Percentiles rank a stretch among this genome's conserved stretches.
phyloP scores from a whole-genome alignment of 345 rosid genomes.

The Garcia nutans region DNA sequence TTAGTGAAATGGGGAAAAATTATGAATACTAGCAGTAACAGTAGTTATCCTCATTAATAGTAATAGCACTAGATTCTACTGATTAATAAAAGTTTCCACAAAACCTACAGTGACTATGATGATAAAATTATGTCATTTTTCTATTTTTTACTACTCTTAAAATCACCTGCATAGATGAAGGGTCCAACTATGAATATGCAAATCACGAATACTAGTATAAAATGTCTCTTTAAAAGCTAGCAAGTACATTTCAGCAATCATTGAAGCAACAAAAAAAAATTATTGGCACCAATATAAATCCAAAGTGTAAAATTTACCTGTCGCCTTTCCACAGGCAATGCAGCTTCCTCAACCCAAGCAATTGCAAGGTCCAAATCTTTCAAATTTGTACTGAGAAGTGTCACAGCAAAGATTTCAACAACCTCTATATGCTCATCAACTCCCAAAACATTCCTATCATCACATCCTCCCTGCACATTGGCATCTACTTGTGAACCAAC shows the following conservation, averaged over 20 bases:
- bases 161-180: background rate
- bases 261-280: background rate
- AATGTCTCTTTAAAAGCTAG: background rate
- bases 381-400: conserved; percentile 53
- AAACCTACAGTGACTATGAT: background rate
- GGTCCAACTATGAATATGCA: background rate
- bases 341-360: conserved; percentile 81
- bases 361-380: conserved; percentile 57
- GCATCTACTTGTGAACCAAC: conserved; percentile 28
- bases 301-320: conserved; percentile 44
- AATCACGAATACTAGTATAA: too few species aligned
- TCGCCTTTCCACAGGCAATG: conserved; percentile 67
- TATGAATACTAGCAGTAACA: too few species aligned
- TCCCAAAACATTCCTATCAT: conserved; percentile 37
- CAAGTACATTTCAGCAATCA: background rate
- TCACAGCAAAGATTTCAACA: conserved; percentile 64
- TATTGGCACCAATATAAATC: background rate
- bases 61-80: background rate
- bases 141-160: background rate
- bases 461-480: conserved; percentile 31
- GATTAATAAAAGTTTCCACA: background rate
- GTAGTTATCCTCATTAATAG: too few species aligned
- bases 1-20: too few species aligned
- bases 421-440: conserved; percentile 54
- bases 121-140: background rate